Percentiles rank a stretch among this genome's conserved stretches.
Conservation (phyloP, 495 filamentous ascomycete genomes). For the Talaromyces adpressus region DNA sequence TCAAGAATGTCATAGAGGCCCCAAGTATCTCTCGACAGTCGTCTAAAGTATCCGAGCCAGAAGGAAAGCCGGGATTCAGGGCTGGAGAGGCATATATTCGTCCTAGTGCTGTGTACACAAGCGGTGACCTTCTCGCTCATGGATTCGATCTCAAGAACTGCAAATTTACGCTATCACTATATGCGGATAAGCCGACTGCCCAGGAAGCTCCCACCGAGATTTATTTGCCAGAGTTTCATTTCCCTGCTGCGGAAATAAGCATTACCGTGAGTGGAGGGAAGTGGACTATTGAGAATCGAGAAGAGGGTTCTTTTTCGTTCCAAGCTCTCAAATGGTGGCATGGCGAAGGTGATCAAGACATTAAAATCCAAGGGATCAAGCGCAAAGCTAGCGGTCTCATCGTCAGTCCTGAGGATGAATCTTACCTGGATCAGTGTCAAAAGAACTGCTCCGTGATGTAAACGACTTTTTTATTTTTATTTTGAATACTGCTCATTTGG, state of each 20-base stretch:
- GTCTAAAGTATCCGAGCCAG: conserved; percentile 44
- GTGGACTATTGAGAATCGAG: conserved; percentile 73
- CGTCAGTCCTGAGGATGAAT: conserved; percentile 46
- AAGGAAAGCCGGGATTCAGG: conserved; percentile 62
- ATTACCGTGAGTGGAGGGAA: conserved; percentile 79
- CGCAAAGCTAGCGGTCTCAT: conserved; percentile 42
- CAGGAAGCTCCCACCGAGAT: conserved; percentile 70
- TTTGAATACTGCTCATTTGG: background rate
- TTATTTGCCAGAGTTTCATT: conserved; percentile 89
- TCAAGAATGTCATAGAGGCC: conserved; percentile 64
- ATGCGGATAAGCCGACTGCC: conserved; percentile 40
- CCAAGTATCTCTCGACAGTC: conserved; percentile 60
- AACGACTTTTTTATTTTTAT: background rate
- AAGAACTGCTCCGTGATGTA: conserved; percentile 48
- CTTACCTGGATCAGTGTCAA: conserved; percentile 55
- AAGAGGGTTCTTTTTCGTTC: conserved; percentile 55
- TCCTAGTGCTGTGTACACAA: conserved; percentile 70
- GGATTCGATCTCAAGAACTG: conserved; percentile 74
- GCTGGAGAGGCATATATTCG: conserved; percentile 90
- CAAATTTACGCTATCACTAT: conserved; percentile 62
- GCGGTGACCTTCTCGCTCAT: conserved; percentile 58
- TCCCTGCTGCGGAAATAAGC: conserved; percentile 60
- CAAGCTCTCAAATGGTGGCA: conserved; percentile 90
- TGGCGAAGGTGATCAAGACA: conserved; percentile 69
- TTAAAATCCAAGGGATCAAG: conserved; percentile 71